Base-by-base conservation (phyloP, 2,329 filamentous ascomycete genomes). In the Sarocladium oryzae region DNA sequence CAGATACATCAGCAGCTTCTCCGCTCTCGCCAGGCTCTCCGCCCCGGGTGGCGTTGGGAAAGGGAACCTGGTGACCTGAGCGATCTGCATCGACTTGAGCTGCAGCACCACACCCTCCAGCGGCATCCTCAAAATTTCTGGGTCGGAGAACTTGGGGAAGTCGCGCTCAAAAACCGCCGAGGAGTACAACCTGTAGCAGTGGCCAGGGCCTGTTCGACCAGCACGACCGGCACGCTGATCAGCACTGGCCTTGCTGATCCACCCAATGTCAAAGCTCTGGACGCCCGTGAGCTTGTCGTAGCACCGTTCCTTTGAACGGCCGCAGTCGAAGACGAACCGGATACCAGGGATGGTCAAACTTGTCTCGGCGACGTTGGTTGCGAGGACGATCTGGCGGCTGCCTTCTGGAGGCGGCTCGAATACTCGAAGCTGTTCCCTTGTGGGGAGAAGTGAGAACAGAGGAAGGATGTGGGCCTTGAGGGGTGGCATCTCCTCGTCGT, bases 161-260 rank as follows among this genome's bases (percentile, higher is more conserved):
- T 95, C 90, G 52, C 89, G 79, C 68, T 93, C 93, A 60, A 88
- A 99, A 0, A 99, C 86, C 0, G 93, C 93, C 11, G 90, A 96
- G 0, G 91, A 96, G 69, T 96, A 99, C 4, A 99, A 71, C 52
- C 90, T 77, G 71, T 96, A 99, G 69, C 92, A 97, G 68, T 99
- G 95, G 7, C 93, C 93, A 1, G 93, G 91, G 0, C 90, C 92
- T 3, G 92, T 99, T 75, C 93, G 85, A 56, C 95, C 93, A 52
- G 93, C 93, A 77, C 93, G 89, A 70, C 93, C 93, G 53, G 89
- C 84, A 65, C 93, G 81, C 68, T 99, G 93, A 57, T 85, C 88
- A 7, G 93, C 92, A 65, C 89, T 95, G 24, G 93, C 93, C 71
- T 99, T 97, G 72, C 91, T 96, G 64, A 97, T 95, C 89, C 92